A percentile compares a stretch with the other conserved stretches of the same genome.
Conservation (phyloP, 75 land plant genomes). For the Cunninghamia lanceolata region DNA sequence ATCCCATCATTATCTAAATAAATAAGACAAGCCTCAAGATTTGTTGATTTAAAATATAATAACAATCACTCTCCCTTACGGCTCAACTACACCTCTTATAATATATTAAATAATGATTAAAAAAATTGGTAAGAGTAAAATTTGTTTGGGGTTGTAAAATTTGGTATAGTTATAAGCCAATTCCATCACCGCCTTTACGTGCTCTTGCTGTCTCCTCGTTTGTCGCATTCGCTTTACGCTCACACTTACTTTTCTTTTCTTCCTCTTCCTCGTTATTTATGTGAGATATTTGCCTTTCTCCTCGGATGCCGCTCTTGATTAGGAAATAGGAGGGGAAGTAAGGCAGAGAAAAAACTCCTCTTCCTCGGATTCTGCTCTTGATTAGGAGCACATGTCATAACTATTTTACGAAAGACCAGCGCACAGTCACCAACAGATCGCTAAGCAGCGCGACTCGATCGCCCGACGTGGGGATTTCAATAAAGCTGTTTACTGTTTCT, state of each 20-base stretch:
- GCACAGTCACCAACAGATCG: background rate
- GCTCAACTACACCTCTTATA: too few relatives aligned
- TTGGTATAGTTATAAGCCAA: background rate
- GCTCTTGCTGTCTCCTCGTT: background rate
- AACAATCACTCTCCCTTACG: too few relatives aligned
- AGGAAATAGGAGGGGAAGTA: background rate
- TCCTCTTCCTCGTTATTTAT: background rate
- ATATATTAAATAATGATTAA: too few relatives aligned
- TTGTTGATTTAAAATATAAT: too few relatives aligned
- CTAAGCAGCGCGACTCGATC: background rate
- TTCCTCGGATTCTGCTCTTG: background rate
- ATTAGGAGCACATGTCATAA: background rate
- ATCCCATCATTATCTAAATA: too few relatives aligned
- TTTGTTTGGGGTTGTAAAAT: too few relatives aligned
- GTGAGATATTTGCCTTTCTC: background rate
- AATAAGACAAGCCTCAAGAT: too few relatives aligned
- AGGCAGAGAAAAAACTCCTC: background rate
- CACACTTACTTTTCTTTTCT: background rate
- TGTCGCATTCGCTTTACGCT: background rate
- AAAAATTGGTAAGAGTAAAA: too few relatives aligned
- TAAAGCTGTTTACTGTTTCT: background rate
- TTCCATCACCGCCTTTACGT: constrained; percentile 5
- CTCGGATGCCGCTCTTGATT: background rate
- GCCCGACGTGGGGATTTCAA: background rate
- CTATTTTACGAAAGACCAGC: background rate